Evolutionary conservation across 257 asterid genomes (phyloP), one percentile per base, ranked within the genome.

Genomic region (Mitragyna speciosa): DNA sequence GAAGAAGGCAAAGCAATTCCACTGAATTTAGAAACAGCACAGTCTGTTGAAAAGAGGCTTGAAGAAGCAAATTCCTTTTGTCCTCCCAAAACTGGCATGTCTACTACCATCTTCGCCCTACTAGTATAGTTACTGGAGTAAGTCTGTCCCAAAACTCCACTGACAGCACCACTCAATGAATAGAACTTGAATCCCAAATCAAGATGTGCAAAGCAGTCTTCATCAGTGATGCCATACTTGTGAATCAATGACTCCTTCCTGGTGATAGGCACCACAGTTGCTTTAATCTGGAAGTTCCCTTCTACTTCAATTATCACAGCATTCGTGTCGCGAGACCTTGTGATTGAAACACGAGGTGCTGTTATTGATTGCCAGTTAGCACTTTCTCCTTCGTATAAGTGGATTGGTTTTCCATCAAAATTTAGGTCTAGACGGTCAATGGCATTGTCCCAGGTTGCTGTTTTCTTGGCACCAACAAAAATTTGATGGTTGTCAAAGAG

Each of bases 81-180:
- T 0, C 98, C 97, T n/a, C 97, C 98, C 69, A 92, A 86, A 85
- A 94, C 94, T 5, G 98, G 97, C 94, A 91, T 91, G 75, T 80
- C 88, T 30, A 89, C 83, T 49, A 97, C 97, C 97, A 92, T 92
- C 87, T 94, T 92, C 52, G 81, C 98, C 70, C 91, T 85, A 24
- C 93, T 92, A 0, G 86, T 89, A 19, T 94, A 92, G 45, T 85
- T 87, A 41, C 87, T 82, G 0, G 88, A 93, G 74, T 94, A 92
- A 15, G 96, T 94, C 48, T 88, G 97, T 17, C 98, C 98, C 86
- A 94, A 67, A 19, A 91, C 94, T 43, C 97, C 97, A 33, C 70
- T 92, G 22, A 94, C 97, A 1, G 61, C 83, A 4, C 87, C 89
- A 12, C 84, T 92, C 86, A 94, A 82, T 2, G 97, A 89, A 78